phyloP scores from a whole-genome alignment of 306 rosid species.

The Rosa lucieae region DNA sequence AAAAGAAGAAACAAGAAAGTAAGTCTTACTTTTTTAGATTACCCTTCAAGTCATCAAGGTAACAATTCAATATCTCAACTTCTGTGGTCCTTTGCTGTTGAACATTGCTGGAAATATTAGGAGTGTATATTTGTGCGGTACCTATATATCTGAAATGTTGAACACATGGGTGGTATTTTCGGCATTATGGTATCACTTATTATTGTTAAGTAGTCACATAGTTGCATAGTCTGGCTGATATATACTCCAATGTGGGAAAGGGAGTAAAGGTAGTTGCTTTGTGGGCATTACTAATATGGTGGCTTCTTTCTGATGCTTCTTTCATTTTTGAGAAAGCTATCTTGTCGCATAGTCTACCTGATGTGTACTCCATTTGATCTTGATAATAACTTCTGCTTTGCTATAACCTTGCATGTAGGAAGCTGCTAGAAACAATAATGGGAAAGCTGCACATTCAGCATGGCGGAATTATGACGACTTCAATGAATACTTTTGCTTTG shows the following conservation, averaged over 20 bases:
- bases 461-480: constrained; percentile 98
- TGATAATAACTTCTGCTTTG: constrained; percentile 7
- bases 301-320: constrained; percentile 3
- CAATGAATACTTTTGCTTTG: constrained; percentile 96
- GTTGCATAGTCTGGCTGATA: neutral
- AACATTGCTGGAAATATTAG: neutral
- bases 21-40: neutral
- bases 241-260: neutral
- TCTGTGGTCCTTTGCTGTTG: neutral
- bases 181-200: neutral
- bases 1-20: neutral
- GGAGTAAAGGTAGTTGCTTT: neutral
- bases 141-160: too few relatives aligned
- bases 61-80: neutral
- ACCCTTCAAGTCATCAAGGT: neutral
- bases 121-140: neutral
- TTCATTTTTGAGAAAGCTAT: neutral
- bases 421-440: constrained; percentile 61
- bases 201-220: neutral
- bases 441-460: constrained; percentile 97
- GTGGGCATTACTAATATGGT: neutral
- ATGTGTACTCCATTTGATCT: constrained; percentile 9
- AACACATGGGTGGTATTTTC: too few relatives aligned
- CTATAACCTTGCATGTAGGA: constrained; percentile 49
- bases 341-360: constrained; percentile 6